Evolutionary conservation across 148 eudicot species (phyloP), one percentile per base, ranked within the genome.

Genomic region (Dianthus caryophyllus): DNA sequence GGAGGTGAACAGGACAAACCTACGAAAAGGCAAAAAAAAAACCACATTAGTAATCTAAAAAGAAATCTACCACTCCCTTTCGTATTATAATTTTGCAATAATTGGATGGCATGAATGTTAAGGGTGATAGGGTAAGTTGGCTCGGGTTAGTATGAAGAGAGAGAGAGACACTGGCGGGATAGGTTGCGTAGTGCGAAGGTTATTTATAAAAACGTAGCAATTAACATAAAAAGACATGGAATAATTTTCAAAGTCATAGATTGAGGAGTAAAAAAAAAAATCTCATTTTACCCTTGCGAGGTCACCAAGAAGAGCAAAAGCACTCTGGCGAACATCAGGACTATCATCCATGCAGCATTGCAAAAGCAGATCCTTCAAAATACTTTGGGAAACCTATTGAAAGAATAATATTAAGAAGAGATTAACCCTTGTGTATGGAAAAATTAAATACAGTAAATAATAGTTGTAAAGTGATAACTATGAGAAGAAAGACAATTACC

Each of bases 281-380:
- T 38, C 16, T 61, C 65, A 70, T 81, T 83, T 79, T 79, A 94
- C 99, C 75, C 99, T 86, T 44, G 99, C 88, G 30, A 94, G 96
- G 75, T 94, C 99, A 46, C 99, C 99, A 66, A 94, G 88, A 80
- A 94, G 84, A 18, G 99, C 99, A 75, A 94, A 94, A 65, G 99
- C 97, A 83, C 99, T 94, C 73, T 94, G 99, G 15, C 90, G 87
- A 54, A 94, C 90, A 77, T 94, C 99, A 70, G 82, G 69, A 71
- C 84, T 80, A 78, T 88, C 90, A 79, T 94, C 96, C 90, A 86
- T 78, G 74, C 99, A 94, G 76, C 97, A 94, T 78, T 94, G 96
- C 71, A 94, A 82, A 76, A 94, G 87, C 55, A 88, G 67, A 60
- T 94, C 97, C 84, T 86, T 84, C 69, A 94, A 80, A 80, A 71